These are phyloP conservation scores for Gryganskiella cystojenkinii DNA, from an alignment of 192 early-diverging fungal species.

Conservation along the genomic window DNA sequence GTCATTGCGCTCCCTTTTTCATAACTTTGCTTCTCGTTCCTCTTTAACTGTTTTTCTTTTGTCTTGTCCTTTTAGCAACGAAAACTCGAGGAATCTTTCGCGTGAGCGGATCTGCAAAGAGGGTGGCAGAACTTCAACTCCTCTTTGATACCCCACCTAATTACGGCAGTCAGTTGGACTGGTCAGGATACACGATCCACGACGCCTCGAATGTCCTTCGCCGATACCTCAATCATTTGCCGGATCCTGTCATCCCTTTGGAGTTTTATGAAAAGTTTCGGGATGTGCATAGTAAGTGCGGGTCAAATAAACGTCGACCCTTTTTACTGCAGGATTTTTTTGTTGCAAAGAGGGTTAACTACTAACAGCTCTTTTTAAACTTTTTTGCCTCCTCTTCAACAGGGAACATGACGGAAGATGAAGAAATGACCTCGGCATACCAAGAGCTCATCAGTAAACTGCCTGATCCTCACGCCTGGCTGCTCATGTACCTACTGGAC, in stretches of 20 bases:
- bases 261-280: conserved; percentile 74
- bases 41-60: background rate
- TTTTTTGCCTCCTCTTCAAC: no score
- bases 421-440: conserved; percentile 58
- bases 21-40: background rate
- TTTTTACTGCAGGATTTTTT: background rate
- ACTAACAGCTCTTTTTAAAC: no score
- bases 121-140: conserved; percentile 74
- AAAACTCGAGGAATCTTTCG: conserved; percentile 80
- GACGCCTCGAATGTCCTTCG: conserved; percentile 83
- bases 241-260: conserved; percentile 77
- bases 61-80: conserved; percentile 40
- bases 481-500: conserved; percentile 78
- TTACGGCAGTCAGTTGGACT: conserved; percentile 72
- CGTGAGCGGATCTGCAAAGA: conserved; percentile 77
- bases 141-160: conserved; percentile 71
- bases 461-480: conserved; percentile 68
- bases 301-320: conserved; percentile 16
- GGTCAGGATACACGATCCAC: conserved; percentile 78
- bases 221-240: conserved; percentile 76
- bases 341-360: no score
- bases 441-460: conserved; percentile 67
- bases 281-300: conserved; percentile 65
- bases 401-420: conserved; percentile 50
- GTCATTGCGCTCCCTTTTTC: background rate